Conservation (phyloP, 441 rosid species). For the Daphne laureola region DNA sequence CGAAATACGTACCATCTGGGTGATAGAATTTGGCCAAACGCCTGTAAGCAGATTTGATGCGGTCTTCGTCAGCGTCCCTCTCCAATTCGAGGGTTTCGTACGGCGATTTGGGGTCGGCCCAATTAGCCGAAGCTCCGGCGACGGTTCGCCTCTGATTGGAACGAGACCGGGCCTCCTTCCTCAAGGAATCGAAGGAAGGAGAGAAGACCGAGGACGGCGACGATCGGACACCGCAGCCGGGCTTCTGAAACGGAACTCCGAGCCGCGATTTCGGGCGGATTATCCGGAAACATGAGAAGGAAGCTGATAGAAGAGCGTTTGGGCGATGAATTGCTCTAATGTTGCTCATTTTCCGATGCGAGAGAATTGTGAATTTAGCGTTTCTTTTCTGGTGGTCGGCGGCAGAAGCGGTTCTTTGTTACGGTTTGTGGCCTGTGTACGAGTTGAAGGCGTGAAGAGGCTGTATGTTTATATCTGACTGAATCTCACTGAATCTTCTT, state of each 20-base stretch:
- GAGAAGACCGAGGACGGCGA: slow-evolving; percentile 31
- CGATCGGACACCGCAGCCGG: slow-evolving; percentile 24
- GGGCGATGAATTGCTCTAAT: slow-evolving; percentile 64
- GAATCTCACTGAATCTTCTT: too few relatives aligned
- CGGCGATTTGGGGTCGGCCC: slow-evolving; percentile 74
- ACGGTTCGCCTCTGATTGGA: slow-evolving; percentile 50
- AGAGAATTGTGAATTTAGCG: too few relatives aligned
- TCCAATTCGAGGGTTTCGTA: slow-evolving; percentile 91
- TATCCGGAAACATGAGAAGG: slow-evolving; percentile 41
- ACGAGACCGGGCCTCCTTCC: slow-evolving; percentile 29
- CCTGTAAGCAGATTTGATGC: slow-evolving; percentile 79
- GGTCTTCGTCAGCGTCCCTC: slow-evolving; percentile 73
- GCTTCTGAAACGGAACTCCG: slow-evolving; percentile 48
- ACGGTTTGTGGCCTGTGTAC: too few relatives aligned
- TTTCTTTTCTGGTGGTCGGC: too few relatives aligned
- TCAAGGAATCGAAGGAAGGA: slow-evolving; percentile 33
- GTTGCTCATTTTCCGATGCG: too few relatives aligned
- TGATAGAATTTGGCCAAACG: slow-evolving; percentile 89
- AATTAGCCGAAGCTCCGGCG: slow-evolving; percentile 45
- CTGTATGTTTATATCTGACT: too few relatives aligned
- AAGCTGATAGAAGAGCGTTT: slow-evolving; percentile 38
- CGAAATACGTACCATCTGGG: slow-evolving; percentile 69
- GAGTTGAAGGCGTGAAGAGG: too few relatives aligned
- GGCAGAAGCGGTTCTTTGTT: too few relatives aligned
- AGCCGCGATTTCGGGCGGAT: slow-evolving; percentile 37